Evolutionary conservation across 148 eudicot species (phyloP), one percentile per base, ranked within the genome.

Genomic region (Chenopodium berlandieri): DNA sequence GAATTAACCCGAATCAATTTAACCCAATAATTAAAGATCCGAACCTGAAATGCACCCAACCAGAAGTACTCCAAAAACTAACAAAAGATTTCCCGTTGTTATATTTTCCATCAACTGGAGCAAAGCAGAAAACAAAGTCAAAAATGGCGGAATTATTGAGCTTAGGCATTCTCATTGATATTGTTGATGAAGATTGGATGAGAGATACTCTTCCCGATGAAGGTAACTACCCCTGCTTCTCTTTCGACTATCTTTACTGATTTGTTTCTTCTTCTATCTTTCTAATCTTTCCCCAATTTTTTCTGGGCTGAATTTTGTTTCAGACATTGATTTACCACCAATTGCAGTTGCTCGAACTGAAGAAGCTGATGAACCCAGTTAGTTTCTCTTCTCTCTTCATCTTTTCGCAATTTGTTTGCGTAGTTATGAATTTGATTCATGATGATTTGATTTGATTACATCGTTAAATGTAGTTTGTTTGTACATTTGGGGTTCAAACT

Each of bases 181-280:
- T 94, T 4, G 94, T 94, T 20, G 98, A 94, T 70, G 97, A 94
- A 74, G 98, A 91, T 46, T 94, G 98, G 97, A 91, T 93, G 98
- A 85, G 91, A 84, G 98, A 94, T 73, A 93, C 94, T 78, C 95
- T 94, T 37, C 98, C 97, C 23, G 63, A 84, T 37, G 98, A 94
- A 72, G 98, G 98, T 93, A 81, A 2, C 27, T 4, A 47, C 19
- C 63, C 47, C 23, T 27, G 8, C n/a, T 17, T n/a, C 14, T 23
- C 54, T 73, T 48, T 65, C 13, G 44, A 27, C 23, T 16, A 1
- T 69, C 32, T 79, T 22, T 37, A 13, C 9, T 4, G 8, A 8
- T 31, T 46, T 20, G 58, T 65, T 23, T 27, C 23, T 11, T 44
- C 10, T 13, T 34, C 37, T 1, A 1, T 60, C 7, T 31, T 46